Evolutionary conservation across 2,329 filamentous ascomycete genomes (phyloP).

Genomic region (Monilinia vaccinii-corymbosi): DNA sequence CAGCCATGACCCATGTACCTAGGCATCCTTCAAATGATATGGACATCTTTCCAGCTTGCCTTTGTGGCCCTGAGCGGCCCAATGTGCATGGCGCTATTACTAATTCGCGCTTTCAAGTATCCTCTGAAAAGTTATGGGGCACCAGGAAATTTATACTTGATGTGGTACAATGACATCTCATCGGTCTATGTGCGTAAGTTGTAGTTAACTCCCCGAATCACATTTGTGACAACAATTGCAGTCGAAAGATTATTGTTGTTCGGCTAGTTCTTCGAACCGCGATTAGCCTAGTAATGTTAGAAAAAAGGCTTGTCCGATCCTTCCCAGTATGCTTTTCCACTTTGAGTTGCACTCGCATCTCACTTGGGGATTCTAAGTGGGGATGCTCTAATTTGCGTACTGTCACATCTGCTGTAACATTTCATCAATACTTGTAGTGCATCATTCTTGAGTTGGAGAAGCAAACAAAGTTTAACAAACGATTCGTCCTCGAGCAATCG

Average conservation of each 20-base stretch:
- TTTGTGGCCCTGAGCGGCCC: no score
- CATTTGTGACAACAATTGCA: not conserved
- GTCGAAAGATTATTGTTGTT: not conserved
- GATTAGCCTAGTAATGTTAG: not conserved
- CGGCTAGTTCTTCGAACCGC: not conserved
- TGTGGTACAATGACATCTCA: not conserved
- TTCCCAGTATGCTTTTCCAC: not conserved
- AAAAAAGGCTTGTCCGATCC: constrained; percentile 1
- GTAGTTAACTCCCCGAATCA: not conserved
- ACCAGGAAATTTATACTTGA: not conserved
- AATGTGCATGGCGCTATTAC: not conserved
- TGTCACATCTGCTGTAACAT: constrained; percentile 1
- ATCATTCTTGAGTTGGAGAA: not conserved
- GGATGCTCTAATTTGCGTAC: not conserved
- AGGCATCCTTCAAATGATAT: not conserved
- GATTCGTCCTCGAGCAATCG: not conserved
- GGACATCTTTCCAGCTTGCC: not conserved
- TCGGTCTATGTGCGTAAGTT: not conserved
- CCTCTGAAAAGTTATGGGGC: not conserved
- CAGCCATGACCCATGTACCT: not conserved
- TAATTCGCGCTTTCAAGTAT: not conserved
- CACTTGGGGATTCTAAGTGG: not conserved
- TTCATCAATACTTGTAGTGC: not conserved
- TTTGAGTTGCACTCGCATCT: not conserved
- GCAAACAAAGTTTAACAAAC: not conserved